phyloP scores from a whole-genome alignment of 768 basidiomycete genomes.

The Lentinula guzmanii region DNA sequence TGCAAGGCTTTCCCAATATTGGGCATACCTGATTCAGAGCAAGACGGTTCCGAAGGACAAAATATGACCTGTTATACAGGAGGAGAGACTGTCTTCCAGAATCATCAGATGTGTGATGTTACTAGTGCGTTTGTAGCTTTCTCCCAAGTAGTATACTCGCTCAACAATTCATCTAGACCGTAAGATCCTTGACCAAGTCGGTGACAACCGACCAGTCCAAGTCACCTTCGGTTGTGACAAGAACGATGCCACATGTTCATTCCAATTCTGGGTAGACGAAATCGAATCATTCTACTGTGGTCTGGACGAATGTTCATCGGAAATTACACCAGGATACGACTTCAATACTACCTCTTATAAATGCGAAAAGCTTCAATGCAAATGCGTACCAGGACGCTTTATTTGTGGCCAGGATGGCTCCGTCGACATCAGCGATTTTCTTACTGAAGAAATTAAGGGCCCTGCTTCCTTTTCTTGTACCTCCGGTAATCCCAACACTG shows the following conservation, averaged over 20 bases:
- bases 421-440: constrained; percentile 93
- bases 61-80: constrained; percentile 95
- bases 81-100: constrained; percentile 89
- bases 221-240: constrained; percentile 93
- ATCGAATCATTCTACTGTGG: constrained; percentile 96
- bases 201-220: constrained; percentile 85
- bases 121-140: constrained; percentile 62
- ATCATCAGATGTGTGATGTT: constrained; percentile 97
- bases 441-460: constrained; percentile 84
- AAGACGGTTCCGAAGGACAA: constrained; percentile 25
- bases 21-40: constrained; percentile 32
- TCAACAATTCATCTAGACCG: constrained; percentile 50
- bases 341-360: constrained; percentile 70
- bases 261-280: constrained; percentile 97
- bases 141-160: neutral
- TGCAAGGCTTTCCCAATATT: constrained; percentile 75
- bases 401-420: constrained; percentile 95
- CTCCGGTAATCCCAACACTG: constrained; percentile 25
- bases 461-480: constrained; percentile 84
- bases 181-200: constrained; percentile 89
- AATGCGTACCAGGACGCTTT: constrained; percentile 90
- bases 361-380: constrained; percentile 83
- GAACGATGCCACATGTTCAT: constrained; percentile 61
- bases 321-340: constrained; percentile 44
- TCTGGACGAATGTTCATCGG: constrained; percentile 62